A percentile compares a stretch with the other conserved stretches of the same genome.
phyloP scores from a whole-genome alignment of 2,329 filamentous ascomycete genomes.

The Penicillium occitanis region DNA sequence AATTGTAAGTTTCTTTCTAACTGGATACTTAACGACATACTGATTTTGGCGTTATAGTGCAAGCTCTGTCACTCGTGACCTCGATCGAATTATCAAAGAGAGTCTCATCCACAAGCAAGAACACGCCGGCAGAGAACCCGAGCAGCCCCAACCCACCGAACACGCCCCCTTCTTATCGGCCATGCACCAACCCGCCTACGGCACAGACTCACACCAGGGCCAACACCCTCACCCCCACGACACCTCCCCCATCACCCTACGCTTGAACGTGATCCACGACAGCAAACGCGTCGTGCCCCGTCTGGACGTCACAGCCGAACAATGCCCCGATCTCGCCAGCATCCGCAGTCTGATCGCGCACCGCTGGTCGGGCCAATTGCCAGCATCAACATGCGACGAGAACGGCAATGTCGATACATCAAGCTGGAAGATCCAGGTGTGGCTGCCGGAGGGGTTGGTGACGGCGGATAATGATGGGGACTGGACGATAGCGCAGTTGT shows the following conservation, averaged over 20 bases:
- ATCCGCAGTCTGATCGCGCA: constrained; percentile 35
- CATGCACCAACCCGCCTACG: constrained; percentile 17
- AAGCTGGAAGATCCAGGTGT: constrained; percentile 40
- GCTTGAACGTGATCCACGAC: constrained; percentile 39
- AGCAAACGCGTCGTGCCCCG: constrained; percentile 43
- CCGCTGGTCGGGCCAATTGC: constrained; percentile 34
- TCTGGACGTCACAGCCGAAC: constrained; percentile 37
- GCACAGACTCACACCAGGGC: constrained; percentile 13
- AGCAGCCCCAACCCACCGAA: neutral
- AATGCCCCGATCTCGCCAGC: constrained; percentile 36
- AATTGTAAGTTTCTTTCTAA: constrained; percentile 38
- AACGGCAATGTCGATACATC: constrained; percentile 24
- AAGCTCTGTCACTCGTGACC: constrained; percentile 42
- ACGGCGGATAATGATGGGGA: constrained; percentile 42
- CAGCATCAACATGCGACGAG: constrained; percentile 27
- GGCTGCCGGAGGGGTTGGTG: constrained; percentile 45
- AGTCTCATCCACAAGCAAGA: constrained; percentile 29
- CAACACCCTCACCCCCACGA: constrained; percentile 19
- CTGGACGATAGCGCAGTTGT: constrained; percentile 47
- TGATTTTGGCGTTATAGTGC: constrained; percentile 30
- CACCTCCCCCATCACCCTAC: constrained; percentile 32
- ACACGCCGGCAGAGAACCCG: constrained; percentile 20
- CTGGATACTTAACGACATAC: constrained; percentile 26
- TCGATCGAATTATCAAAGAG: constrained; percentile 44
- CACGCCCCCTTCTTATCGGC: constrained; percentile 14